These are phyloP conservation scores for Mucuna pruriens DNA, from an alignment of 306 rosid genomes.

Conservation along the genomic window DNA sequence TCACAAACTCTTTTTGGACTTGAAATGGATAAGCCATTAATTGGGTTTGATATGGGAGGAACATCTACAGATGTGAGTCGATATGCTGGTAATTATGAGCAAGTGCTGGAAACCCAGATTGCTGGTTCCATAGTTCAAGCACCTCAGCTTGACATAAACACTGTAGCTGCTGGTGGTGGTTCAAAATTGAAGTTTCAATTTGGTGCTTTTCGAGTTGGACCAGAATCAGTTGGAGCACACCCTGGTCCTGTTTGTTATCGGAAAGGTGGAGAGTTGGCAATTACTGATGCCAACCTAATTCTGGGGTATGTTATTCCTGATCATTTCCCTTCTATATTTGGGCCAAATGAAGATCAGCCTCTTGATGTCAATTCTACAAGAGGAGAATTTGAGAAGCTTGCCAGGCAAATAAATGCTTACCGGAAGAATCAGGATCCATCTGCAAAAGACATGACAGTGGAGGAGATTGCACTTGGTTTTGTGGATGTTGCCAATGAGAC, in stretches of 20 bases:
- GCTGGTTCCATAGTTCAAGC: conserved; percentile 95
- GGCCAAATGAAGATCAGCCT: conserved; percentile 82
- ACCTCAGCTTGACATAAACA: conserved; percentile 95
- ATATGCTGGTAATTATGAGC: conserved; percentile 91
- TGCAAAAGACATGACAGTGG: conserved; percentile 77
- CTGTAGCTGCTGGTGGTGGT: conserved; percentile 99
- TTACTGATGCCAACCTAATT: conserved; percentile 92
- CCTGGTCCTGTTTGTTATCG: conserved; percentile 96
- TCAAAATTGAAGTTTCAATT: conserved; percentile 88
- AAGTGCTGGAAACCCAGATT: conserved; percentile 90
- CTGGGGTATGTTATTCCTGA: conserved; percentile 91
- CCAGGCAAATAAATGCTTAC: conserved; percentile 69
- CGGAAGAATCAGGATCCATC: conserved; percentile 69
- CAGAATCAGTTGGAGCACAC: conserved; percentile 98
- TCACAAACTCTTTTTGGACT: conserved; percentile 87
- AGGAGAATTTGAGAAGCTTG: conserved; percentile 77
- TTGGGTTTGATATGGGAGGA: conserved; percentile 99
- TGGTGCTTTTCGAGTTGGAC: conserved; percentile 88
- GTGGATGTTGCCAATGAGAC: conserved; percentile 96
- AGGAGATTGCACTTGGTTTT: conserved; percentile 85
- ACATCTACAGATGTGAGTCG: conserved; percentile 98
- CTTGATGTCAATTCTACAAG: conserved; percentile 72
- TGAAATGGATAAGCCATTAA: conserved; percentile 85
- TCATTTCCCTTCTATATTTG: conserved; percentile 92
- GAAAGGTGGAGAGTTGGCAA: conserved; percentile 93